These are phyloP conservation scores for Lactuca saligna DNA, from an alignment of 129 eudicot genomes.

Conservation along the genomic window DNA sequence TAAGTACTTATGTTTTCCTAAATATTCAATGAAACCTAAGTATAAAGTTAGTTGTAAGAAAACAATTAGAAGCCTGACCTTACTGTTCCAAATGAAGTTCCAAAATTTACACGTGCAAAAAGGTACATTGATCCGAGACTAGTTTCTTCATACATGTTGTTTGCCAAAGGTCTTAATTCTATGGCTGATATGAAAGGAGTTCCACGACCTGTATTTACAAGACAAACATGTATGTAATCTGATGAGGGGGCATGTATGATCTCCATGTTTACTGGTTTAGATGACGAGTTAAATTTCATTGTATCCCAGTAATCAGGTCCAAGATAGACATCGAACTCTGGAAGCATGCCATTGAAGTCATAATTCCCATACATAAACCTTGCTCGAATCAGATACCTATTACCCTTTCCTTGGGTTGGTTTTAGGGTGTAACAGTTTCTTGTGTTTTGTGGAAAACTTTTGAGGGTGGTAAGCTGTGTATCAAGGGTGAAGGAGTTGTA, in stretches of 20 bases:
- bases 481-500: constrained; percentile 3
- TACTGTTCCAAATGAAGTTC: not conserved
- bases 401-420: constrained; percentile 41
- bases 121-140: constrained; percentile 34
- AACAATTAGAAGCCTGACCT: constrained; percentile 26
- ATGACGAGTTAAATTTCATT: constrained; percentile 13
- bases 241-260: constrained; percentile 39
- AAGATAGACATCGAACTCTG: constrained; percentile 46
- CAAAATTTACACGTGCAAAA: constrained; percentile 23
- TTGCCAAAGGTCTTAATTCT: constrained; percentile 41
- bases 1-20: not conserved
- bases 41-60: not conserved
- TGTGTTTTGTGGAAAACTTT: constrained; percentile 53
- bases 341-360: constrained; percentile 23
- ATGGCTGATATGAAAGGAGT: constrained; percentile 53
- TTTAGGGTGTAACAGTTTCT: constrained; percentile 57
- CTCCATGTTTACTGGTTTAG: constrained; percentile 19
- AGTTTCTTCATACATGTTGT: constrained; percentile 30
- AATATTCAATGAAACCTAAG: not conserved
- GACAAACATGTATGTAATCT: constrained; percentile 47
- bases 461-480: constrained; percentile 33
- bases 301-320: constrained; percentile 52
- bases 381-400: constrained; percentile 39
- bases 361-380: constrained; percentile 60
- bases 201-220: constrained; percentile 44